Evolutionary conservation across 305 asterid genomes (phyloP).

Genomic region (Fraxinus velutina): DNA sequence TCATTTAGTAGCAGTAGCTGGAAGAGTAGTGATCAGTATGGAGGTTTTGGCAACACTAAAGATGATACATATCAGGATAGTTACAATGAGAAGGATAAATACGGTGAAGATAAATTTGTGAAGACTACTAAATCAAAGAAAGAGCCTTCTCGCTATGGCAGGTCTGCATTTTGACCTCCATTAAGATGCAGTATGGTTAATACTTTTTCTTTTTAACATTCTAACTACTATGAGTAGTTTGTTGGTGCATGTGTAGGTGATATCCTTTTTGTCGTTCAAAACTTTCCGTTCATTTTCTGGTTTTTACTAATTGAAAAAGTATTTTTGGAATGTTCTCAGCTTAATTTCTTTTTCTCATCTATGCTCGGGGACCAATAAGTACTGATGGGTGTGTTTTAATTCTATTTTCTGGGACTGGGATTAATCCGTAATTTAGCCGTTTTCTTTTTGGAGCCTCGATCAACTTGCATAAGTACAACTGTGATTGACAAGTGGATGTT

Average conservation of each 20-base stretch:
- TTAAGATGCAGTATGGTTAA: constrained; percentile 11
- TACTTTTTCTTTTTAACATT: constrained; percentile 15
- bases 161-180: constrained; percentile 43
- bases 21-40: constrained; percentile 47
- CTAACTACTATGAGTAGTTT: constrained; percentile 11
- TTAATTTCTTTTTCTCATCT: background rate
- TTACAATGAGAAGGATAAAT: constrained; percentile 46
- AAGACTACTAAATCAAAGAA: constrained; percentile 42
- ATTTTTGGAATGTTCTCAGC: background rate
- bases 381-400: background rate
- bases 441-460: constrained; percentile 16
- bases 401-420: constrained; percentile 14
- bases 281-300: background rate
- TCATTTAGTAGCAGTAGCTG: constrained; percentile 58
- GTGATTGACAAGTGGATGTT: constrained; percentile 16
- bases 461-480: constrained; percentile 7
- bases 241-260: constrained; percentile 20
- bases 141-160: constrained; percentile 58
- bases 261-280: background rate
- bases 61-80: constrained; percentile 50
- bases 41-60: constrained; percentile 62
- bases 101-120: constrained; percentile 55
- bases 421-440: constrained; percentile 3
- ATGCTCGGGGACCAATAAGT: background rate
- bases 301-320: constrained; percentile 1